phyloP scores from a whole-genome alignment of 2,329 filamentous ascomycete species.

The Verticillium klebahnii region DNA sequence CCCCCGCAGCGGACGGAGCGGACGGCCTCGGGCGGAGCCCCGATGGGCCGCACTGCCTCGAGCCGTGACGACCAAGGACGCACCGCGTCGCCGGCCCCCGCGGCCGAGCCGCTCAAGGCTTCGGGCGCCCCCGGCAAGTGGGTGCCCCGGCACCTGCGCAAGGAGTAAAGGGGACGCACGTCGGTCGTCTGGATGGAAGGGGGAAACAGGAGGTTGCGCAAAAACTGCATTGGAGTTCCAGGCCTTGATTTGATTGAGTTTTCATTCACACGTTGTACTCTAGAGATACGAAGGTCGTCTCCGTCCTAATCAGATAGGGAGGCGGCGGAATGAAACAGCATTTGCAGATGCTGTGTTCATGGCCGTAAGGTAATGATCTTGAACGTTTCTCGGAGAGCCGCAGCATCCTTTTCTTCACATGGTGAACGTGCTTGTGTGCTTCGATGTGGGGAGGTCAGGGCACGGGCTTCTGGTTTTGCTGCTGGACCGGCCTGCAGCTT shows the following conservation, averaged over 20 bases:
- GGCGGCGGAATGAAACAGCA: background rate
- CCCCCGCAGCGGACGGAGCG: constrained; percentile 43
- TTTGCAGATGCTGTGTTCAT: background rate
- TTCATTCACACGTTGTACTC: constrained; percentile 1
- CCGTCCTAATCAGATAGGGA: background rate
- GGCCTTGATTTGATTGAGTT: constrained; percentile 3
- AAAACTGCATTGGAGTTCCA: constrained; percentile 6
- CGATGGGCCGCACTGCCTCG: constrained; percentile 39
- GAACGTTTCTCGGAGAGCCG: background rate
- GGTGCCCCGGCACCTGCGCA: constrained; percentile 45
- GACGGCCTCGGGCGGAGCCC: constrained; percentile 32
- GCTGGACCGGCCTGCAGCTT: too few species aligned
- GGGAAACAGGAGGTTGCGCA: background rate
- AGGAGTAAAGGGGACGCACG: constrained; percentile 18
- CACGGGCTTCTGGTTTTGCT: too few species aligned
- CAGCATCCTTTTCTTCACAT: background rate
- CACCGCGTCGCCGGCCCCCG: constrained; percentile 34
- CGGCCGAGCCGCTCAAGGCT: constrained; percentile 45
- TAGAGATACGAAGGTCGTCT: constrained; percentile 1
- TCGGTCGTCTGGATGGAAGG: background rate
- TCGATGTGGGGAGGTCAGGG: background rate
- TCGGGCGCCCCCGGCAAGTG: constrained; percentile 54
- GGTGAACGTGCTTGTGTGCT: background rate
- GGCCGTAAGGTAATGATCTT: background rate
- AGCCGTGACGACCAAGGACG: constrained; percentile 35